Conservation (phyloP, 331 rosid species). For the Pyracantha coccinea region DNA sequence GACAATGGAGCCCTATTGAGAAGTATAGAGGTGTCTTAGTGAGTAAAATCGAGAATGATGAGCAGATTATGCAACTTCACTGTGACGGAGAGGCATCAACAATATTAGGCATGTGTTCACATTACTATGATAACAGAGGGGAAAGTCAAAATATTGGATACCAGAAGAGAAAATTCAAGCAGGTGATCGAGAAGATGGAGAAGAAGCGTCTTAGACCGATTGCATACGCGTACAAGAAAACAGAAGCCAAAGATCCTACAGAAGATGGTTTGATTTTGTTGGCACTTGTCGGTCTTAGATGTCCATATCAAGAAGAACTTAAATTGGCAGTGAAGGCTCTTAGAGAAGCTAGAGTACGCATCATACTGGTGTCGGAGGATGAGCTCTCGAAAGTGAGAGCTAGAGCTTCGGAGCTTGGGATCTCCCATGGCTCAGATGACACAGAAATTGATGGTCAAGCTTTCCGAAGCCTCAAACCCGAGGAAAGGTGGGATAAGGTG, state of each 20-base stretch:
- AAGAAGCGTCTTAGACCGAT: conserved; percentile 35
- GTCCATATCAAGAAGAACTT: conserved; percentile 12
- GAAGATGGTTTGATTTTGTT: conserved; percentile 39
- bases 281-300: conserved; percentile 45
- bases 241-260: conserved; percentile 13
- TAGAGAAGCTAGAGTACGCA: conserved; percentile 10
- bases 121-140: conserved; percentile 35
- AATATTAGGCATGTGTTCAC: conserved; percentile 51
- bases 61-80: conserved; percentile 29
- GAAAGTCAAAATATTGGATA: conserved; percentile 20
- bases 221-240: conserved; percentile 48
- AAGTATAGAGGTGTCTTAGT: conserved; percentile 25
- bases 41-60: conserved; percentile 12
- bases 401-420: conserved; percentile 38
- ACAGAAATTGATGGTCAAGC: conserved; percentile 22
- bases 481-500: conserved; percentile 12
- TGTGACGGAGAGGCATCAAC: conserved; percentile 46
- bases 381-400: conserved; percentile 20
- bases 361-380: conserved; percentile 50
- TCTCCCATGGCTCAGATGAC: background rate
- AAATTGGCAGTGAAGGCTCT: conserved; percentile 24
- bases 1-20: conserved; percentile 10
- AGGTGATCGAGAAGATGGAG: conserved; percentile 34
- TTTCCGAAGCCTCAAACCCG: conserved; percentile 8
- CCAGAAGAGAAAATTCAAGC: conserved; percentile 13